Evolutionary conservation across 208 protist species (phyloP).

Genomic region (Entamoeba dispar): DNA sequence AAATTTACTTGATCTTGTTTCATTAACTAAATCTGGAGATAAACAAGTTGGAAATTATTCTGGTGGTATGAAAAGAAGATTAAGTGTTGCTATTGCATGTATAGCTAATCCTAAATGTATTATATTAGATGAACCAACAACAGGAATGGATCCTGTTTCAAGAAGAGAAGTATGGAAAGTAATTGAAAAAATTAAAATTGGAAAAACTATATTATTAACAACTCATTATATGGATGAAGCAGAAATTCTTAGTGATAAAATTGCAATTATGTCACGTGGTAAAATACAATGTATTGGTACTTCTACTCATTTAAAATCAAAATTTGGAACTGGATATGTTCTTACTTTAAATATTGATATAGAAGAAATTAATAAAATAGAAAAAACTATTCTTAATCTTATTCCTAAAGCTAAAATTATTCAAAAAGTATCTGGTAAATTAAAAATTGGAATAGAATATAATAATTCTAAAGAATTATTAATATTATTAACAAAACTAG

Average conservation of each 20-base stretch:
- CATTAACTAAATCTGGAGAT: not conserved
- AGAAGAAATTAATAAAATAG: not conserved
- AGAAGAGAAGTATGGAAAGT: slow-evolving; percentile 4
- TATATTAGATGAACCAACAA: slow-evolving; percentile 18
- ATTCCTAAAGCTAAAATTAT: not conserved
- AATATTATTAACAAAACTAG: not conserved
- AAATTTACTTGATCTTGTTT: not conserved
- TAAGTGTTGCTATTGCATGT: slow-evolving; percentile 7
- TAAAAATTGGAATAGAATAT: not conserved
- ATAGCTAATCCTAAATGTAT: slow-evolving; percentile 6
- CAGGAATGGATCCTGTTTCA: slow-evolving; percentile 8
- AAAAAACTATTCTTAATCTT: not conserved
- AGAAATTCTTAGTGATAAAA: not conserved
- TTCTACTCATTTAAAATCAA: not conserved
- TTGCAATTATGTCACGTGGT: slow-evolving; percentile 5
- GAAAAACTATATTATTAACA: slow-evolving; percentile 1
- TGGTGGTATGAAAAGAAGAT: slow-evolving; percentile 17
- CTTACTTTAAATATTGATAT: not conserved
- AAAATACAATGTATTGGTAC: not conserved
- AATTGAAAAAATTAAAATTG: not conserved
- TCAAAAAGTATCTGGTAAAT: not conserved
- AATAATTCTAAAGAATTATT: not conserved
- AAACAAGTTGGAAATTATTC: not conserved
- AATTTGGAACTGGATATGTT: slow-evolving; percentile 8
- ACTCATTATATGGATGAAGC: slow-evolving; percentile 19